A percentile compares a stretch with the other conserved stretches of the same genome.
Evolutionary conservation across 2,329 filamentous ascomycete genomes (phyloP).

Genomic region (Fusarium nisikadoi): DNA sequence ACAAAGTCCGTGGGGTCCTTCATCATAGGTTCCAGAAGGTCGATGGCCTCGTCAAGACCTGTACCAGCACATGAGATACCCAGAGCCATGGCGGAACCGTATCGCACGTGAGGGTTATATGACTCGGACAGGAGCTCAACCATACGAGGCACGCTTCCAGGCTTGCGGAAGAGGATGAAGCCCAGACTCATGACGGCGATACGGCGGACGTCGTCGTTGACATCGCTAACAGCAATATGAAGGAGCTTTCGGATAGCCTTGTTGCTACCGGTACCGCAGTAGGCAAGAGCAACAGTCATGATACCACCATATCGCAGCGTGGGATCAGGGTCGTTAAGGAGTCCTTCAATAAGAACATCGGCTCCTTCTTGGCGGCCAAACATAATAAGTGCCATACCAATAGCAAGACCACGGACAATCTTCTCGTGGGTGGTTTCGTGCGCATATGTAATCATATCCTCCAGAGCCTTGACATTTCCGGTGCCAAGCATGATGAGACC

Average conservation of each 20-base stretch:
- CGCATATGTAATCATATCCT: constrained; percentile 97
- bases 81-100: constrained; percentile 97
- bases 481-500: constrained; percentile 98
- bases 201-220: constrained; percentile 95
- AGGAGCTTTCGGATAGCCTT: constrained; percentile 96
- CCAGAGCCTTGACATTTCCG: constrained; percentile 91
- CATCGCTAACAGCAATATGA: constrained; percentile 96
- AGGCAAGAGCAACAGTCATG: constrained; percentile 97
- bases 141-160: constrained; percentile 96
- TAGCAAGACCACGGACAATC: constrained; percentile 92
- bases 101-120: constrained; percentile 98
- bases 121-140: constrained; percentile 97
- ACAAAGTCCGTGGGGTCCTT: constrained; percentile 99
- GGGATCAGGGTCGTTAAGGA: constrained; percentile 92
- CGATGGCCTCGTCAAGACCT: constrained; percentile 94
- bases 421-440: constrained; percentile 99
- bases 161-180: constrained; percentile 98
- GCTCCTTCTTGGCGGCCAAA: constrained; percentile 94
- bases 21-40: constrained; percentile 98
- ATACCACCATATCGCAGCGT: constrained; percentile 96
- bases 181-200: constrained; percentile 98
- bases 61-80: constrained; percentile 98
- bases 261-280: constrained; percentile 97
- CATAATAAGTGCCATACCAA: constrained; percentile 99
- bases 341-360: constrained; percentile 91